These are phyloP conservation scores for Termitomyces sp. DNA, from an alignment of 768 basidiomycete genomes.

Conservation along the genomic window DNA sequence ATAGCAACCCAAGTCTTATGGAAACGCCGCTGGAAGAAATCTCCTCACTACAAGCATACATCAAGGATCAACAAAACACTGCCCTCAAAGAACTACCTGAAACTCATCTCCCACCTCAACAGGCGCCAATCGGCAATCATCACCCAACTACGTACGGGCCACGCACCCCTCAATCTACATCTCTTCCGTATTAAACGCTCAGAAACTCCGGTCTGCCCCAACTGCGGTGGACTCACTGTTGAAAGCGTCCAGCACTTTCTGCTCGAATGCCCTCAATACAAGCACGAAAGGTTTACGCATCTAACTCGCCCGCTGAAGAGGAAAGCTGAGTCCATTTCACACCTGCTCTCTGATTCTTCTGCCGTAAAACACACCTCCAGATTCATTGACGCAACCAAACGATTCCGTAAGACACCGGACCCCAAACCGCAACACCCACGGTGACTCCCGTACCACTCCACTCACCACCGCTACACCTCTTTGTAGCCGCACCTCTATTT, in stretches of 20 bases:
- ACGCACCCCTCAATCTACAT: too few species aligned
- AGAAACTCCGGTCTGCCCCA: too few species aligned
- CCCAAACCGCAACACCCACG: too few species aligned
- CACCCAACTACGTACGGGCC: not conserved
- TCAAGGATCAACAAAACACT: not conserved
- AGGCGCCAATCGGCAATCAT: not conserved
- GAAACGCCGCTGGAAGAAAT: too few species aligned
- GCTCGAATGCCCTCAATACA: not conserved
- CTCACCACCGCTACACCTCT: too few species aligned
- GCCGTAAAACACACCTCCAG: not conserved
- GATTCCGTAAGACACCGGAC: conserved; percentile 24
- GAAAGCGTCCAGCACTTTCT: not conserved
- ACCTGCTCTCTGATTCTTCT: too few species aligned
- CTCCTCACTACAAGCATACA: too few species aligned
- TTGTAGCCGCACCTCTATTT: too few species aligned
- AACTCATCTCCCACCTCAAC: too few species aligned
- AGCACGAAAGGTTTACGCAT: not conserved
- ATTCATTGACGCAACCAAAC: not conserved
- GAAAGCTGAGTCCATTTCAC: not conserved
- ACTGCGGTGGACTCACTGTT: not conserved
- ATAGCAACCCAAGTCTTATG: too few species aligned
- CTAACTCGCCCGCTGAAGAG: not conserved
- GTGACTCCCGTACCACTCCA: too few species aligned
- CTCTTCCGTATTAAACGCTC: too few species aligned
- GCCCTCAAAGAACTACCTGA: not conserved